Evolutionary conservation across 805 yeast genomes (phyloP).

Genomic region (Candida coleopterorum): DNA sequence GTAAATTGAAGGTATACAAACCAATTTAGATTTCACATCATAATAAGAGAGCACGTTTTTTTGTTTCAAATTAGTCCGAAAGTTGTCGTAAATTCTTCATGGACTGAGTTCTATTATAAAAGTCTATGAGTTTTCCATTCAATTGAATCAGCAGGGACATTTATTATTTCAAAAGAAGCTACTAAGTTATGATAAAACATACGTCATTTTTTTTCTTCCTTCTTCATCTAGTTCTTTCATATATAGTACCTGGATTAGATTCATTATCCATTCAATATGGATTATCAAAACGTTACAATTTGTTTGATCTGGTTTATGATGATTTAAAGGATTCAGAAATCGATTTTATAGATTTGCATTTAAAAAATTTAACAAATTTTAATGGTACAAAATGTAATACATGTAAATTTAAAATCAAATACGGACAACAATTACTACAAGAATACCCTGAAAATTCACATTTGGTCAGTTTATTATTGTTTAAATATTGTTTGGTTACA

Average conservation of each 20-base stretch:
- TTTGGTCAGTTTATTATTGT: conserved; percentile 31
- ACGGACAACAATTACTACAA: conserved; percentile 22
- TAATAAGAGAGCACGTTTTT: too few relatives aligned
- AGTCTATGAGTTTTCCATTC: too few relatives aligned
- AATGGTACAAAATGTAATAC: conserved; percentile 31
- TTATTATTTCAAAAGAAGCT: too few relatives aligned
- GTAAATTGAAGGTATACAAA: too few relatives aligned
- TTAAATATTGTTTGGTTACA: conserved; percentile 27
- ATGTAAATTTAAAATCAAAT: conserved; percentile 32
- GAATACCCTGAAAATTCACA: conserved; percentile 29
- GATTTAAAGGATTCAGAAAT: conserved; percentile 20
- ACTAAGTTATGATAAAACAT: background rate
- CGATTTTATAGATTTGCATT: conserved; percentile 26
- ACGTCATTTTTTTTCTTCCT: background rate
- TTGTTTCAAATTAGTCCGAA: too few relatives aligned
- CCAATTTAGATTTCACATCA: too few relatives aligned
- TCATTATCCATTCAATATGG: conserved; percentile 18
- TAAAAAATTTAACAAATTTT: conserved; percentile 22
- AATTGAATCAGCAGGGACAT: too few relatives aligned
- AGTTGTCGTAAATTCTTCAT: too few relatives aligned
- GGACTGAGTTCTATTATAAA: too few relatives aligned
- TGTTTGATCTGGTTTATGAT: conserved; percentile 22
- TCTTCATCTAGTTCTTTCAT: conserved; percentile 1
- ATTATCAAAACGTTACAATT: conserved; percentile 16
- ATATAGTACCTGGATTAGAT: conserved; percentile 22